Conservation (phyloP, 805 yeast genomes). For the Suhomyces vadensis region DNA sequence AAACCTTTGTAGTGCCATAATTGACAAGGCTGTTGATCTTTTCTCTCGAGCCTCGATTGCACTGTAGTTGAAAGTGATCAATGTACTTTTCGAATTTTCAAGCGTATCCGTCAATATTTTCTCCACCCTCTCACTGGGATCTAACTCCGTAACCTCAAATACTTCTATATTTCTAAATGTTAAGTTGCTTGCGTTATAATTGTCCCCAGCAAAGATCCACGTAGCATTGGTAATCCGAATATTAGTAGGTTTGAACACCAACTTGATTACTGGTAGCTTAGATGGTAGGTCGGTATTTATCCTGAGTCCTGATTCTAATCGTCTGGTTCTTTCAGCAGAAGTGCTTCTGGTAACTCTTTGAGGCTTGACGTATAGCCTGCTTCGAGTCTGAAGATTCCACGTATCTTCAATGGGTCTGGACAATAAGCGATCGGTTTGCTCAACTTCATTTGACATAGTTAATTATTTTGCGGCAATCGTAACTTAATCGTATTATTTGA, state of each 20-base stretch:
- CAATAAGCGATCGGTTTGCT: no score
- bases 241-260: slow-evolving; percentile 2
- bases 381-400: no score
- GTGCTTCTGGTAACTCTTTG: neutral
- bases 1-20: neutral
- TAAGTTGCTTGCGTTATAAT: neutral
- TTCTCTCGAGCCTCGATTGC: neutral
- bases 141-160: neutral
- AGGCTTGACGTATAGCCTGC: neutral
- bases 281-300: neutral
- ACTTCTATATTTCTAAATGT: neutral
- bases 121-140: neutral
- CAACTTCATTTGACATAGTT: no score
- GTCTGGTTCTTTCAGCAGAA: neutral
- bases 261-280: neutral
- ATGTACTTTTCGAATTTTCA: neutral
- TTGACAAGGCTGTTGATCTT: neutral
- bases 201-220: neutral
- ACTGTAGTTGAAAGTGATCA: neutral
- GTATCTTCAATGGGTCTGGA: no score
- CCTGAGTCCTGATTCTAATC: neutral
- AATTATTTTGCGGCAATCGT: no score
- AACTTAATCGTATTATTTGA: neutral
- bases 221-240: neutral
- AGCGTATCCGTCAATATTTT: neutral